Base-by-base conservation (phyloP, 176 grass and related monocot genomes). In the Oryza meyeriana region DNA sequence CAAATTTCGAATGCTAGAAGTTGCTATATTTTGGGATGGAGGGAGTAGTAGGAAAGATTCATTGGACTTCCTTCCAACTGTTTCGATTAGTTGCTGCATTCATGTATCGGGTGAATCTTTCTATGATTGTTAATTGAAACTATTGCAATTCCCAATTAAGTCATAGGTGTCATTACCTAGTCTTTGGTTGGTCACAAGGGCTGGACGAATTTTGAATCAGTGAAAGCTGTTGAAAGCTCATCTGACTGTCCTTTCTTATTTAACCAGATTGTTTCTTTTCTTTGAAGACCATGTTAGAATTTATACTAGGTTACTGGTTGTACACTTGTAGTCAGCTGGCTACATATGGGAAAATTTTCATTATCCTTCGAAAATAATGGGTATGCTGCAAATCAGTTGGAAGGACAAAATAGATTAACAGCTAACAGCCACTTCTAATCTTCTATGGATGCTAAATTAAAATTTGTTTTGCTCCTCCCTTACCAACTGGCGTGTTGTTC, bases 401-500 rank as follows among this genome's bases (percentile, higher is more conserved):
- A 81, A 44, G 20, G 63, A 18, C 8, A 18, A 61, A 69, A 16
- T 50, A 28, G 25, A 24, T 32, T 35, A 73, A 76, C 8, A 40
- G 35, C 38, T 34, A 55, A 76, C 4, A 31, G 20, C 38, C 36
- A 83, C 59, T 30, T 80, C 30, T 17, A 27, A 66, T 12, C 29
- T 32, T 10, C 45, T 76, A 52, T 38, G 32, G 45, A 52, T 71
- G 11, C 61, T 84, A 39, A 82, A 68, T 57, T 25, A 38, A 58
- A 57, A 64, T 73, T 70, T 72, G 16, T 22, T 67, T 61, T 76
- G 14, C 77, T 77, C 36, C 22, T 47, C 59, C 69, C 32, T 66
- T 76, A 28, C 72, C 63, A 74, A 61, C 10, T 41, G 77, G 17
- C 75, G 42, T 80, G 12, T 64, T 66, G 69, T 63, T 74, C 71